Evolutionary conservation across 1,284 basidiomycete genomes (phyloP), one percentile per base, ranked within the genome.

Genomic region (Ceratobasidium sp.): DNA sequence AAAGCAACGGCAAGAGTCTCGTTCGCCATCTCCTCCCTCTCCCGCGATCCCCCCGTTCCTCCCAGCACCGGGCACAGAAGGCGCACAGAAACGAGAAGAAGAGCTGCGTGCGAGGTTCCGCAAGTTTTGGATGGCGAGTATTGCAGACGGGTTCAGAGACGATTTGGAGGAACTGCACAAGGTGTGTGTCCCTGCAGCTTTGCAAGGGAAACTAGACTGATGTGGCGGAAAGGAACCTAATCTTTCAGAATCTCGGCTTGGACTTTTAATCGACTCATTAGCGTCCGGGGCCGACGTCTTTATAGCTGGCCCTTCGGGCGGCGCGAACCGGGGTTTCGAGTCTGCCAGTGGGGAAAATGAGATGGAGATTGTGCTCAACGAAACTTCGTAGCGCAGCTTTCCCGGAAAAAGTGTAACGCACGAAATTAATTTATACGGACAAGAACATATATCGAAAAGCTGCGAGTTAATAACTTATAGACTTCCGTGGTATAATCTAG

Each of bases 121-220:
- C 75, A 90, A 90, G 81, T 93, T 94, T 81, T 95, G 92, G 92
- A 93, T 95, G 92, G 83, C 88, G 2, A 89, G 90, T 1, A 87
- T 94, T 3, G 92, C 90, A 0, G 92, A 94, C 82, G 92, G 89
- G 19, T 95, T 94, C 83, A 88, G 88, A 78, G 90, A 92, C 68
- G 93, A 94, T 82, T 84, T 95, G 22, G 91, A 93, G 80, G 87
- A 90, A 80, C 90, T 94, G 80, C 89, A 90, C 56, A 93, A 93
- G 86, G 92, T 91, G 76, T 40, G 85, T 81, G 34, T 64, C 32
- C 67, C 9, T 43, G 29, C n/a, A 22, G 1, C 11, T 11, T 8
- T 8, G 4, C 6, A 15, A 43, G 19, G 56, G 37, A 59, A n/a
- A 43, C n/a, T 43, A 46, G 57, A 43, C 61, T 44, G 37, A 44